Conservation (phyloP, 1,284 basidiomycete genomes). For the Hemileccinum hortonii region DNA sequence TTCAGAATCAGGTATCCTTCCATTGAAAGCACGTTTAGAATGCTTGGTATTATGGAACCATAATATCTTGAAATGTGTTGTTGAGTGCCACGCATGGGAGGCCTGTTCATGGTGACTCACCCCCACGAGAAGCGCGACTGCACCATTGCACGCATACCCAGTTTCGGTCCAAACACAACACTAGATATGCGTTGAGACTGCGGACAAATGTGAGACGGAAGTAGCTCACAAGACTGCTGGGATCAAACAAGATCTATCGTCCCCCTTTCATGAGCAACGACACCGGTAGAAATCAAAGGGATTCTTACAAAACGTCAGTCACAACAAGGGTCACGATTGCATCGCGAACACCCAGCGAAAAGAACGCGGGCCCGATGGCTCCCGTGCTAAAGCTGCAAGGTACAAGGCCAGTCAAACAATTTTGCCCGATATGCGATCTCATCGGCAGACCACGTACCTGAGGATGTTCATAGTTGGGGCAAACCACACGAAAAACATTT, state of each 20-base stretch:
- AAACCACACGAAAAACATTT: slow-evolving; percentile 69
- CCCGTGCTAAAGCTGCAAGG: slow-evolving; percentile 49
- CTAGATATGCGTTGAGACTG: slow-evolving; percentile 29
- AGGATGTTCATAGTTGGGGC: slow-evolving; percentile 62
- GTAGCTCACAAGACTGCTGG: slow-evolving; percentile 56
- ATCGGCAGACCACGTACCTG: slow-evolving; percentile 35
- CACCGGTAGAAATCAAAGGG: neutral
- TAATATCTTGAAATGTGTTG: slow-evolving; percentile 47
- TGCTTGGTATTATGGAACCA: slow-evolving; percentile 58
- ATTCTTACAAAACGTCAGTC: slow-evolving; percentile 54
- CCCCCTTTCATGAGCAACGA: neutral
- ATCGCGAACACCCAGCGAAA: slow-evolving; percentile 52
- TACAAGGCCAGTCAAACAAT: neutral
- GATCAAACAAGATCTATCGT: slow-evolving; percentile 34
- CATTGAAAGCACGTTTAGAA: slow-evolving; percentile 61
- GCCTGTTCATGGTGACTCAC: slow-evolving; percentile 19
- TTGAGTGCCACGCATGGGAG: neutral
- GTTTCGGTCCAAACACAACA: slow-evolving; percentile 58
- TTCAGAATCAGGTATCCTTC: slow-evolving; percentile 74
- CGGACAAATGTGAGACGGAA: neutral
- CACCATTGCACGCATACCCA: slow-evolving; percentile 64
- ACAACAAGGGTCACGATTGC: slow-evolving; percentile 51
- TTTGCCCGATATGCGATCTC: too few species aligned
- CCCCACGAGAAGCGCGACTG: slow-evolving; percentile 59
- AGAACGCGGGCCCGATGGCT: slow-evolving; percentile 61